Evolutionary conservation across 768 basidiomycete genomes (phyloP).

Genomic region (Rhodosporidiobolus odoratus): DNA sequence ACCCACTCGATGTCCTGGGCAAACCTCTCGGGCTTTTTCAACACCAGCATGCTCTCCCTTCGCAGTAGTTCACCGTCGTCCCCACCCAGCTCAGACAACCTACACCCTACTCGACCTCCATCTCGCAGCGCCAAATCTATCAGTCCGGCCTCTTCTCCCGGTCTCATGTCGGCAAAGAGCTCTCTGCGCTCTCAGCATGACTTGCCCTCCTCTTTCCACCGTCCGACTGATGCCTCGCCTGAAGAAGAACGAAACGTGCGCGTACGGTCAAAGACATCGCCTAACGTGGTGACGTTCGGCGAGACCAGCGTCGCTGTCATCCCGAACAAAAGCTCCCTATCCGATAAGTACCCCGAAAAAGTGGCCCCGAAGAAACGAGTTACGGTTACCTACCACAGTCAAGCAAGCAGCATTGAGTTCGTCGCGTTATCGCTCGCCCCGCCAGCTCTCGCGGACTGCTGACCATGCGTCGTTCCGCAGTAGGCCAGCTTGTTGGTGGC

Average conservation of each 20-base stretch:
- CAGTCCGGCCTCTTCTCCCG: constrained; percentile 15
- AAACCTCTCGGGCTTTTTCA: constrained; percentile 37
- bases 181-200: not conserved
- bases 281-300: constrained; percentile 32
- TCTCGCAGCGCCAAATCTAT: constrained; percentile 1
- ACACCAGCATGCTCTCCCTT: constrained; percentile 32
- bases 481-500: constrained; percentile 33
- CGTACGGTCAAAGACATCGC: constrained; percentile 19
- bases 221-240: not conserved
- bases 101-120: constrained; percentile 1
- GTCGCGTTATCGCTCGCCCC: not conserved
- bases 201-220: constrained; percentile 15
- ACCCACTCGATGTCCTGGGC: constrained; percentile 31
- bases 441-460: not conserved
- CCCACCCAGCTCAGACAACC: constrained; percentile 17
- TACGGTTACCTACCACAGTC: not conserved
- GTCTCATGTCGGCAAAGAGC: constrained; percentile 1
- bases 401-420: constrained; percentile 9
- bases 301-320: constrained; percentile 32
- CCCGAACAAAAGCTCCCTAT: constrained; percentile 8
- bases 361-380: not conserved
- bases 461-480: not conserved
- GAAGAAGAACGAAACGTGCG: not conserved
- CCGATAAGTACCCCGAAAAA: constrained; percentile 5
- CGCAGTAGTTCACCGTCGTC: constrained; percentile 11